phyloP scores from a whole-genome alignment of 2,329 filamentous ascomycete species.

The Trichoderma citrinoviride region DNA sequence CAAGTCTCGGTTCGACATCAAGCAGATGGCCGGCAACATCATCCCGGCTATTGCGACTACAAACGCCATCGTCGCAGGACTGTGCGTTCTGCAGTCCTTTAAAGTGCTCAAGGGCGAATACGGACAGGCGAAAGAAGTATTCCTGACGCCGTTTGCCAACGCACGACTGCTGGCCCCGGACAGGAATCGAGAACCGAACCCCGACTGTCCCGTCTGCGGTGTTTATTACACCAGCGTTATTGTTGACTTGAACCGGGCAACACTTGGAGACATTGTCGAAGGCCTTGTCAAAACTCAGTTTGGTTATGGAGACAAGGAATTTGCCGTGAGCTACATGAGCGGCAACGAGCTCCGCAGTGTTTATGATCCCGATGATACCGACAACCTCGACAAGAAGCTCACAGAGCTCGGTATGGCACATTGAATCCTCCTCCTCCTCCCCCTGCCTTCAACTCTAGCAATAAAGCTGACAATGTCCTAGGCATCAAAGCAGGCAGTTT shows the following conservation, averaged over 20 bases:
- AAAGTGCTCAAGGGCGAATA: constrained; percentile 79
- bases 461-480: constrained; percentile 31
- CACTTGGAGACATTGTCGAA: constrained; percentile 75
- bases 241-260: constrained; percentile 69
- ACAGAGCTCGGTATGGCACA: constrained; percentile 62
- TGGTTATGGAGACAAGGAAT: constrained; percentile 73
- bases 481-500: constrained; percentile 71
- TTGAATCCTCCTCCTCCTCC: neutral
- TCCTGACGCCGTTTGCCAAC: constrained; percentile 67
- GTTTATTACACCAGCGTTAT: constrained; percentile 65
- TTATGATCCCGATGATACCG: constrained; percentile 90
- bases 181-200: constrained; percentile 64
- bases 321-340: constrained; percentile 71
- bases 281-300: constrained; percentile 67
- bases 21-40: constrained; percentile 99
- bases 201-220: constrained; percentile 79
- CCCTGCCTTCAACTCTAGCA: neutral
- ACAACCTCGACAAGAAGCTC: constrained; percentile 79
- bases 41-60: constrained; percentile 98
- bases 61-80: constrained; percentile 89
- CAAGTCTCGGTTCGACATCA: constrained; percentile 93
- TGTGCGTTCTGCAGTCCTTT: constrained; percentile 90
- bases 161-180: constrained; percentile 60
- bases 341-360: constrained; percentile 48
- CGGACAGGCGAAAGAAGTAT: constrained; percentile 74